phyloP scores from a whole-genome alignment of 2,329 filamentous ascomycete species.

The Trichophyton verrucosum region DNA sequence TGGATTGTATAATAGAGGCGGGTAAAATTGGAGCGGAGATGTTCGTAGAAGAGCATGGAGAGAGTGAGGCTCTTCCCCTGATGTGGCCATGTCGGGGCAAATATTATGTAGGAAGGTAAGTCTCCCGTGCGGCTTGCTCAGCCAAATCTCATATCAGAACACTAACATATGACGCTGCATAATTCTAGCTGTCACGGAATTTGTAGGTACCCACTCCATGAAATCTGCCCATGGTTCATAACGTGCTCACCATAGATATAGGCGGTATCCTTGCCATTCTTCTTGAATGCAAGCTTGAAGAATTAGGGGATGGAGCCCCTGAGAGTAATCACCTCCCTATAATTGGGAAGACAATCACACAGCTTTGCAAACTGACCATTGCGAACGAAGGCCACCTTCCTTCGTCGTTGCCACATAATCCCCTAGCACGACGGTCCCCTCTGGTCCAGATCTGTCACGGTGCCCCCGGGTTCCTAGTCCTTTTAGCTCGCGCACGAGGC shows the following conservation, averaged over 20 bases:
- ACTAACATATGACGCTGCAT: not conserved
- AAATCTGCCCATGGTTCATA: not conserved
- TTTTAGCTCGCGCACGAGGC: slow-evolving; percentile 24
- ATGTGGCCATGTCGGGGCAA: slow-evolving; percentile 31
- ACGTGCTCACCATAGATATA: not conserved
- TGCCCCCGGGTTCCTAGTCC: slow-evolving; percentile 26
- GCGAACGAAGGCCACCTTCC: slow-evolving; percentile 28
- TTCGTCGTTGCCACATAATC: slow-evolving; percentile 23
- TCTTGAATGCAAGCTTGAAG: slow-evolving; percentile 24
- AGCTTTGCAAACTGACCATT: slow-evolving; percentile 26
- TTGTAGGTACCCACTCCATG: slow-evolving; percentile 8
- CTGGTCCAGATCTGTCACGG: slow-evolving; percentile 34
- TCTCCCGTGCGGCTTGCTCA: not conserved
- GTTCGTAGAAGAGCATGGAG: slow-evolving; percentile 22
- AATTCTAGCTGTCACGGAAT: slow-evolving; percentile 14
- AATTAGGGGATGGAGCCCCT: slow-evolving; percentile 17
- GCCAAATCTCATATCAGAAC: not conserved
- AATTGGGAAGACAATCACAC: slow-evolving; percentile 27
- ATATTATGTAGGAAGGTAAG: slow-evolving; percentile 30
- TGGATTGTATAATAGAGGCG: slow-evolving; percentile 24
- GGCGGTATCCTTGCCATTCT: slow-evolving; percentile 29
- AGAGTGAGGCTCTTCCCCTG: slow-evolving; percentile 23
- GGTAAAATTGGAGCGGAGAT: slow-evolving; percentile 23
- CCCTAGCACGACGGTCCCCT: slow-evolving; percentile 17
- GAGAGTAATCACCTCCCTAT: slow-evolving; percentile 18